Percentiles rank a stretch among this genome's conserved stretches.
phyloP scores from a whole-genome alignment of 2,329 filamentous ascomycete genomes.

The Paecilomyces fulvus region DNA sequence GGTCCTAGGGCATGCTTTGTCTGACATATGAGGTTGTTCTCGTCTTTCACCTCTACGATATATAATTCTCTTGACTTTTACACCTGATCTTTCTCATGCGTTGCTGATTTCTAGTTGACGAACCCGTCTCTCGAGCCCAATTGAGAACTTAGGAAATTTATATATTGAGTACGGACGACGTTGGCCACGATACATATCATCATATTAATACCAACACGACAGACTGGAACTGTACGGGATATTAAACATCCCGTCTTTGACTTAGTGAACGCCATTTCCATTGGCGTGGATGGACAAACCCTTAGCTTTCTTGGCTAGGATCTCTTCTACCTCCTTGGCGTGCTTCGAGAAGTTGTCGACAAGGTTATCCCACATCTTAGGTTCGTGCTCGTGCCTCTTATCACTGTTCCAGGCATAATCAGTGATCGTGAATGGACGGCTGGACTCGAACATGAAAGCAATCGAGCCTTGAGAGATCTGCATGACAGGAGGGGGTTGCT shows the following conservation, averaged over 20 bases:
- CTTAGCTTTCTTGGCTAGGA: conserved; percentile 27
- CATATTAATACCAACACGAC: neutral
- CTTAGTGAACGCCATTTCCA: neutral
- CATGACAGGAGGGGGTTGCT: conserved; percentile 17
- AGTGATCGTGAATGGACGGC: conserved; percentile 26
- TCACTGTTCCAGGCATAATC: conserved; percentile 27
- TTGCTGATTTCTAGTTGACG: too few species aligned
- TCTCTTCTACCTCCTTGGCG: conserved; percentile 39
- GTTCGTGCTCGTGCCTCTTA: conserved; percentile 40
- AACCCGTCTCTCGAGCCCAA: too few species aligned
- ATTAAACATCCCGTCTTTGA: neutral
- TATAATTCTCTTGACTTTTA: too few species aligned
- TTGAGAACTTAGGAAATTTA: neutral
- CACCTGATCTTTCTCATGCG: too few species aligned
- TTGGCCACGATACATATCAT: neutral
- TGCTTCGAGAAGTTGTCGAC: conserved; percentile 46
- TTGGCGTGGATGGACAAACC: conserved; percentile 7
- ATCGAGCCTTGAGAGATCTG: conserved; percentile 25
- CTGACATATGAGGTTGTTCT: too few species aligned
- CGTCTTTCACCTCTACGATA: too few species aligned
- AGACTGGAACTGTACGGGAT: neutral
- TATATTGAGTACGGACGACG: neutral
- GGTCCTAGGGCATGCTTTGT: too few species aligned
- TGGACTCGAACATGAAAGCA: conserved; percentile 29
- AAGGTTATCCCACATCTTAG: conserved; percentile 47